Conservation (phyloP, 345 rosid species). For the Litchi chinensis region DNA sequence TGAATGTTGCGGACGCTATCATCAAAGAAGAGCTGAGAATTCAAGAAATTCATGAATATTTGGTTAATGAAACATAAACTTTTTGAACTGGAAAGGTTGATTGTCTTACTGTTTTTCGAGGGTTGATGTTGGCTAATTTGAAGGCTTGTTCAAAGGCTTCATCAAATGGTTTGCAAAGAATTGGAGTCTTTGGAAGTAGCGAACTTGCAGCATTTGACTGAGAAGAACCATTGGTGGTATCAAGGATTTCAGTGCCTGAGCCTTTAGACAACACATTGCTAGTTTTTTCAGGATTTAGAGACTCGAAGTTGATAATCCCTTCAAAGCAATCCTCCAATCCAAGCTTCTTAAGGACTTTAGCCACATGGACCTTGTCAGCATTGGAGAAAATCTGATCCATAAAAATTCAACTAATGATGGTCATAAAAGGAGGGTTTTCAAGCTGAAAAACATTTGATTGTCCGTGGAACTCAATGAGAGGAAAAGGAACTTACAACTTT, state of each 20-base stretch:
- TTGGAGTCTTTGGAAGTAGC: slow-evolving; percentile 53
- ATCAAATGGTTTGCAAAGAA: slow-evolving; percentile 76
- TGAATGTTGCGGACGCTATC: slow-evolving; percentile 80
- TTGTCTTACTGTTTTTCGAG: slow-evolving; percentile 66
- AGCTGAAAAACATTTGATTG: not conserved
- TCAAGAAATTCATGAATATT: not conserved
- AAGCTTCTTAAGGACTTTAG: slow-evolving; percentile 50
- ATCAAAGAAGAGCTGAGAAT: slow-evolving; percentile 77
- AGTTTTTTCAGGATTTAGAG: slow-evolving; percentile 44
- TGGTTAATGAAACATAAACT: not conserved
- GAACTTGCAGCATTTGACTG: slow-evolving; percentile 24
- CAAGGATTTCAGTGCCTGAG: slow-evolving; percentile 29
- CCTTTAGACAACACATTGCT: slow-evolving; percentile 23
- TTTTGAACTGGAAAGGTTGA: not conserved
- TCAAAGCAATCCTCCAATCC: slow-evolving; percentile 69
- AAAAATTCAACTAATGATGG: not conserved
- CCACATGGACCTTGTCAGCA: slow-evolving; percentile 55
- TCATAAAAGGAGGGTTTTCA: not conserved
- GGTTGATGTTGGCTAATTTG: slow-evolving; percentile 59
- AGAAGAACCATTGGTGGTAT: slow-evolving; percentile 31
- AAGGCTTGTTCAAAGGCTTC: slow-evolving; percentile 70
- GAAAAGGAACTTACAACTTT: slow-evolving; percentile 58
- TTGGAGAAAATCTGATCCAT: slow-evolving; percentile 55
- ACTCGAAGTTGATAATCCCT: slow-evolving; percentile 61
- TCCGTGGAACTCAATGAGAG: not conserved